Evolutionary conservation across 2,329 filamentous ascomycete genomes (phyloP), one percentile per base, ranked within the genome.

Genomic region (Aspergillus hortae): DNA sequence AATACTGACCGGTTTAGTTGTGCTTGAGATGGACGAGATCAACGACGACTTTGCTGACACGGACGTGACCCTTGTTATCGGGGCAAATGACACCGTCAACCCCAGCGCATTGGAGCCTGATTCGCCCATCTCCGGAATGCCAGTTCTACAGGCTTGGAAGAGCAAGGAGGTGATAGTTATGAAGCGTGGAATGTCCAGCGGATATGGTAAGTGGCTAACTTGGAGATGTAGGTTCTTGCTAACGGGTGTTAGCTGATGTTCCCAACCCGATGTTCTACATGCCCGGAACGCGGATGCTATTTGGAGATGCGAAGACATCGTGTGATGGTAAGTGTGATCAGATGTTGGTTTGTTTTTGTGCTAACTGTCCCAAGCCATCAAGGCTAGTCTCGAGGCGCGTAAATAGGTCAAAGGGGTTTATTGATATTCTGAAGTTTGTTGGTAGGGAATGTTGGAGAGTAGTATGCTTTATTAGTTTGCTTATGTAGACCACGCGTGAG

Each of bases 1-100:
- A 17, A 45, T 19, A 44, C 60, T 63, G 53, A 62, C 54, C 27
- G 45, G 40, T 23, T 6, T 4, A 75, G 74, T 95, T 51, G 90
- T 95, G 25, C 80, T 95, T 43, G 90, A 96, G 73, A 95, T 95
- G 90, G 91, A 95, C 61, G 91, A 96, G 76, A 95, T 95, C 74
- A 96, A 95, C 69, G 90, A 95, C 56, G 90, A 95, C 64, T 96
- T 95, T 68, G 72, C 79, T 6, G 88, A 94, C 25, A 95, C 91
- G 0, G 91, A 95, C 63, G 78, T 95, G 9, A 91, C 89, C 0
- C 81, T 95, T 3, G 90, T 95, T 0, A 95, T 95, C 64, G 91
- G 91, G 3, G 91, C 91, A 7, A 95, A 96, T 61, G 91, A 96
- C 63, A 95, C 91, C 0, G 91, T 95, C 35, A 95, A 96, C 64